Evolutionary conservation across 2,329 filamentous ascomycete genomes (phyloP), one percentile per base, ranked within the genome.

Genomic region (Trichophaea hybrida): DNA sequence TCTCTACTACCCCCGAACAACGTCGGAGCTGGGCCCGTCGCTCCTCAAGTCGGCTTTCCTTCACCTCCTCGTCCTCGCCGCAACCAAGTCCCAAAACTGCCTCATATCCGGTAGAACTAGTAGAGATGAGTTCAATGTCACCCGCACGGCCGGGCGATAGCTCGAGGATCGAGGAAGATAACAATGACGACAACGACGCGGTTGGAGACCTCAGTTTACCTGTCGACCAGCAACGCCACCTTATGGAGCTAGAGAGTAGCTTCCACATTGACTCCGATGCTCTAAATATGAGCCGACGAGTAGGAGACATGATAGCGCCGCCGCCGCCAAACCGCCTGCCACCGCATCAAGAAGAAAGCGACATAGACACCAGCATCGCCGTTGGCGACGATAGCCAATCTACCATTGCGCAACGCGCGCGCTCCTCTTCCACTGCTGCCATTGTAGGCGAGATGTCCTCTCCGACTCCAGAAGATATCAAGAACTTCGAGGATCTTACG

Each of bases 171-270:
- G 57, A 59, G 13, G 46, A 50, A 40, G 44, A 44, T 24, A n/a
- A 55, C 12, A 37, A 44, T 24, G 17, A 55, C 12, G 55, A 52
- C 8, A 50, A 48, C 17, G 35, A 57, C 5, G 44, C 59, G n/a
- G 33, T 54, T 13, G 62, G 60, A 6, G 62, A 65, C 46, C 53
- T 63, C 37, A 63, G 60, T 37, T 52, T 65, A 44, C 64, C 64
- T 6, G 53, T 61, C 5, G 64, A 64, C 7, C 64, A 65, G 40
- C 44, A 57, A 32, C 61, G 52, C 13, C 59, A 66, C 52, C 51
- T 66, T 24, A 15, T 61, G 59, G 63, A 66, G 54, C 46, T 66
- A 24, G 64, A 65, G 50, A 64, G 62, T n/a, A 65, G 62, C 17
- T 65, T 65, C 35, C 59, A 35, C 32, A 55, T 50, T 15, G 62